Base-by-base conservation (phyloP, 2,329 filamentous ascomycete species). In the Sclerotinia glacialis region DNA sequence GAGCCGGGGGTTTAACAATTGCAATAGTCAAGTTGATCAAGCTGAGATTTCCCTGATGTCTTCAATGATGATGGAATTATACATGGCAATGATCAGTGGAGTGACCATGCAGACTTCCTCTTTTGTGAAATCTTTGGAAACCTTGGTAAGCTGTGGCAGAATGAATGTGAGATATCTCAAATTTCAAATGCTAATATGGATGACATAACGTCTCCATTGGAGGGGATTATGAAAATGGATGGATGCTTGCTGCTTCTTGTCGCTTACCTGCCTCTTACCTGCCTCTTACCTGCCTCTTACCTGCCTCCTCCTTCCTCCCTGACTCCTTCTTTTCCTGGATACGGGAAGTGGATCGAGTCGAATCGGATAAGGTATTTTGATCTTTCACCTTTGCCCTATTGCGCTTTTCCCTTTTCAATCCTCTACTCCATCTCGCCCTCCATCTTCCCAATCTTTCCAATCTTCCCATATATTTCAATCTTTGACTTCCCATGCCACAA, bases 401-500 rank as follows among this genome's bases (percentile, higher is more conserved):
- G 31, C 31, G 31, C 34, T 37, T 37, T 37, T 37, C 34, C 34
- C 26, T 21, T 11, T 50, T 59, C 37, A 9, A 23, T 42, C 14
- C 14, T 23, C 28, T n/a, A n/a, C n/a, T n/a, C n/a, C n/a, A n/a
- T n/a, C n/a, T n/a, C n/a, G n/a, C n/a, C n/a, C n/a, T n/a, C 34
- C 28, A 16, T 18, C 55, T 37, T 50, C 44, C 53, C 37, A 37
- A 37, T 37, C 37, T 37, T 34, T 37, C n/a, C n/a, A n/a, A 58
- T 42, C n/a, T 66, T 16, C 31, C n/a, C 47, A 37, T 63, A 46
- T 68, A 61, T 16, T 60, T 67, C 65, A 47, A 61, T 52, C 67
- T 49, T 50, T 58, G 42, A 23, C 49, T 52, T 55, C 65, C 56
- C 67, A 53, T 37, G 31, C 49, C 12, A 64, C 16, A n/a, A 26